A percentile compares a stretch with the other conserved stretches of the same genome.
Evolutionary conservation across 345 rosid species (phyloP).

Genomic region (Gossypium mustelinum): DNA sequence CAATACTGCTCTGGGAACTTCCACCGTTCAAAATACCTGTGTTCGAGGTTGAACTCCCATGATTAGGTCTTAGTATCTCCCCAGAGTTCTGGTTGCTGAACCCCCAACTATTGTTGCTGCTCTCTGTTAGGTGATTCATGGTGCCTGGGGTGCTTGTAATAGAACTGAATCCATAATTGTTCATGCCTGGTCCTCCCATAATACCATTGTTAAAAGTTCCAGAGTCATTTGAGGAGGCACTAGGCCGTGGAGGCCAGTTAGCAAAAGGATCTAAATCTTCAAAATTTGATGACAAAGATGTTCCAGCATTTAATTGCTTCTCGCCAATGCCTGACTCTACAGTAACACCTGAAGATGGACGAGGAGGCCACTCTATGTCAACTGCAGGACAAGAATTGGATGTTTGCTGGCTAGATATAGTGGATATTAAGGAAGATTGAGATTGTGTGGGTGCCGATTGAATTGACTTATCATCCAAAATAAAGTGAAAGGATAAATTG

Average conservation of each 20-base stretch:
- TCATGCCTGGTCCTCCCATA: constrained; percentile 21
- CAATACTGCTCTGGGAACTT: constrained; percentile 40
- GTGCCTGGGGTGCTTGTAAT: constrained; percentile 24
- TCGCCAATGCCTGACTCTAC: constrained; percentile 30
- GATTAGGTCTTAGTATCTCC: constrained; percentile 37
- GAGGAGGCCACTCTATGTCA: constrained; percentile 97
- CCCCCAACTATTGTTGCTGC: constrained; percentile 46
- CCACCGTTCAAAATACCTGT: constrained; percentile 29
- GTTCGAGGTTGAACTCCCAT: constrained; percentile 32
- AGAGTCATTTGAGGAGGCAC: constrained; percentile 32
- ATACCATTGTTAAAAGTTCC: constrained; percentile 45
- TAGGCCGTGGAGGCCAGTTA: constrained; percentile 77
- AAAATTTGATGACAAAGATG: constrained; percentile 40
- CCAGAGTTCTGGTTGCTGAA: constrained; percentile 37
- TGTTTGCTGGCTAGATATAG: constrained; percentile 38
- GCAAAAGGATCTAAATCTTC: constrained; percentile 86
- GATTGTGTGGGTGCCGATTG: constrained; percentile 36
- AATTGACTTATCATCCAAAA: constrained; percentile 33
- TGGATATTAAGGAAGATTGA: constrained; percentile 32
- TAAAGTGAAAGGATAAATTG: constrained; percentile 16
- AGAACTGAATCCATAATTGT: constrained; percentile 27
- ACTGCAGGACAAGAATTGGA: constrained; percentile 60
- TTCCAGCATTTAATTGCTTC: constrained; percentile 37
- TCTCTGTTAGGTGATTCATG: constrained; percentile 28
- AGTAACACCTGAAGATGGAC: constrained; percentile 33